Conservation (phyloP, 2,329 filamentous ascomycete genomes). For the Cordyceps tenuipes region DNA sequence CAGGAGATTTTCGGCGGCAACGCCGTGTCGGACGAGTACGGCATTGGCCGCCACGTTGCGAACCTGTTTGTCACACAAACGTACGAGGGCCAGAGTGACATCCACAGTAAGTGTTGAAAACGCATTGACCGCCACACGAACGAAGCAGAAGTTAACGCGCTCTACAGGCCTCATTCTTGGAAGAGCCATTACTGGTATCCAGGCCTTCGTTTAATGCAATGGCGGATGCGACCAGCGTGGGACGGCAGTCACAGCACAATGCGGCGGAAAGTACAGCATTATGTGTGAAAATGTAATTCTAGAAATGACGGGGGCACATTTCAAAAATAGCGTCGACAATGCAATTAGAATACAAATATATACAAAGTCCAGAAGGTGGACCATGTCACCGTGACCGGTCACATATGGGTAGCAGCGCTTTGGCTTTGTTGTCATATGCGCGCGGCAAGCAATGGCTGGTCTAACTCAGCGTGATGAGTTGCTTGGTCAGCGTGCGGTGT, state of each 20-base stretch:
- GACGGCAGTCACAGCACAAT: not conserved
- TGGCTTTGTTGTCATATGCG: constrained; percentile 1
- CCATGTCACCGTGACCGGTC: not conserved
- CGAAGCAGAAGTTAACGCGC: constrained; percentile 11
- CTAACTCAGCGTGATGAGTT: not conserved
- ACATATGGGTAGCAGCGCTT: not conserved
- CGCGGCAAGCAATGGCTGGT: not conserved
- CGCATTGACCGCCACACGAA: not conserved
- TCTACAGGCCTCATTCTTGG: constrained; percentile 58
- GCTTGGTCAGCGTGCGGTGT: not conserved
- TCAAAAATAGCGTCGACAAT: not conserved
- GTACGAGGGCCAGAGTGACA: constrained; percentile 97
- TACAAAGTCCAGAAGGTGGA: not conserved
- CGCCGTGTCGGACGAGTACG: constrained; percentile 95
- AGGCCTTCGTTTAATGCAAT: constrained; percentile 60
- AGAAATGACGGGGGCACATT: not conserved
- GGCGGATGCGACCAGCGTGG: not conserved
- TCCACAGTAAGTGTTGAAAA: constrained; percentile 63
- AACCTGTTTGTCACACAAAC: constrained; percentile 97
- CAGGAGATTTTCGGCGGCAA: constrained; percentile 98
- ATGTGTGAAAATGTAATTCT: not conserved
- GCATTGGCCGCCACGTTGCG: constrained; percentile 87
- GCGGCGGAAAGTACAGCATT: not conserved
- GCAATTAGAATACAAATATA: not conserved
- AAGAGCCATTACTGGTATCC: constrained; percentile 63